These are phyloP conservation scores for Ceriops tagal DNA, from an alignment of 345 rosid species.

Conservation along the genomic window DNA sequence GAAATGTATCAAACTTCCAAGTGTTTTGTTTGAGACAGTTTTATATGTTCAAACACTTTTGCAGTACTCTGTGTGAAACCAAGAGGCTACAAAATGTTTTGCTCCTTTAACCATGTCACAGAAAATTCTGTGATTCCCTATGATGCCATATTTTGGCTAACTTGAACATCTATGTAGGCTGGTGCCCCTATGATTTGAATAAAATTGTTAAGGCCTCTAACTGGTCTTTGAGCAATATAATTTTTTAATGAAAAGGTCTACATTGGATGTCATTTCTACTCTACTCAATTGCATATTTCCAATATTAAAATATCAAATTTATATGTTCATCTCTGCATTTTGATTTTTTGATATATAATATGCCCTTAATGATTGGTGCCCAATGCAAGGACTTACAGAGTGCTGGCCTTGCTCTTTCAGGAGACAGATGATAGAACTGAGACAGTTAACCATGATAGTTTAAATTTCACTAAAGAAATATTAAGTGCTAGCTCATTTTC, in stretches of 20 bases:
- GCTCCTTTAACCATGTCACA: not conserved
- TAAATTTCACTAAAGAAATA: conserved; percentile 72
- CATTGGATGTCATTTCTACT: not conserved
- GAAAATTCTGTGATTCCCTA: not conserved
- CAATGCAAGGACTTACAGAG: conserved; percentile 15
- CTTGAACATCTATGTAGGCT: not conserved
- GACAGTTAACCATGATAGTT: conserved; percentile 32
- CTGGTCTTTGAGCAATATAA: not conserved
- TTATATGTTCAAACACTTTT: too few relatives aligned
- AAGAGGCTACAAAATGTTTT: not conserved
- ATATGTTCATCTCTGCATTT: not conserved
- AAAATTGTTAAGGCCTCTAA: not conserved
- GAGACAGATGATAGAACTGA: conserved; percentile 46
- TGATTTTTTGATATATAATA: conserved; percentile 2
- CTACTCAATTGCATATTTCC: not conserved
- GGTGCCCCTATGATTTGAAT: not conserved
- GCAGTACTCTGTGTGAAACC: conserved; percentile 1
- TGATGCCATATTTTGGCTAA: not conserved
- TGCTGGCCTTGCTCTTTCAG: conserved; percentile 35
- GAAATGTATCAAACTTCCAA: too few relatives aligned
- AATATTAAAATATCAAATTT: not conserved
- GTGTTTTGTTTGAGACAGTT: too few relatives aligned
- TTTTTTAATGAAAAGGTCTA: not conserved
- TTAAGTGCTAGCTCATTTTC: conserved; percentile 74
- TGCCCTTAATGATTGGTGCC: not conserved